These are phyloP conservation scores for Aspergillus transmontanensis DNA, from an alignment of 2,329 filamentous ascomycete genomes.

Conservation along the genomic window DNA sequence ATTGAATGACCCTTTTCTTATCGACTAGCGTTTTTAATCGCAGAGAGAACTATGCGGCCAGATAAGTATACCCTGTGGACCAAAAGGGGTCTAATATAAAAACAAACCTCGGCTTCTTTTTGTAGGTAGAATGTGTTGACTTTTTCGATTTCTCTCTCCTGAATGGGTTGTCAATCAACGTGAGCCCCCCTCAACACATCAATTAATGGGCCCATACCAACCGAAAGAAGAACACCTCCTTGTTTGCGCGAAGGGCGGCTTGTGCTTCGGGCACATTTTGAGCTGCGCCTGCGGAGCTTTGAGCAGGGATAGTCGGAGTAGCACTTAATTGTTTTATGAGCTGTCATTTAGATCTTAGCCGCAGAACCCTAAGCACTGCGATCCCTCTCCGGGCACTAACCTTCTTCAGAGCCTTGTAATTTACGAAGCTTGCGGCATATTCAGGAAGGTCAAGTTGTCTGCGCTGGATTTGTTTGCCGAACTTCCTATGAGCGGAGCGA, in stretches of 20 bases:
- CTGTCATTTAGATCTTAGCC: conserved; percentile 54
- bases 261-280: conserved; percentile 70
- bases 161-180: conserved; percentile 19
- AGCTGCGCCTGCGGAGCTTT: conserved; percentile 58
- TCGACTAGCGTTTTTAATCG: conserved; percentile 89
- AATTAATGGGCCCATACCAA: conserved; percentile 62
- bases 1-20: conserved; percentile 90
- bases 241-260: conserved; percentile 89
- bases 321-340: conserved; percentile 98
- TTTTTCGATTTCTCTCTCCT: conserved; percentile 98
- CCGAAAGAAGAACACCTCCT: conserved; percentile 98
- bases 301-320: conserved; percentile 79
- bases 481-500: conserved; percentile 71
- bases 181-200: background rate
- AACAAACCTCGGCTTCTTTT: conserved; percentile 89
- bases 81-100: conserved; percentile 5
- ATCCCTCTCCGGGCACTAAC: conserved; percentile 49
- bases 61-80: conserved; percentile 3
- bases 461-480: conserved; percentile 99
- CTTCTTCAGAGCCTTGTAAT: conserved; percentile 99
- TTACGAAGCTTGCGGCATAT: conserved; percentile 98
- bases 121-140: conserved; percentile 98
- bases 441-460: conserved; percentile 98
- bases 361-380: background rate
- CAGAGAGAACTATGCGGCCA: conserved; percentile 72